Conservation (phyloP, 75 land plant species). For the Pinus taeda region DNA sequence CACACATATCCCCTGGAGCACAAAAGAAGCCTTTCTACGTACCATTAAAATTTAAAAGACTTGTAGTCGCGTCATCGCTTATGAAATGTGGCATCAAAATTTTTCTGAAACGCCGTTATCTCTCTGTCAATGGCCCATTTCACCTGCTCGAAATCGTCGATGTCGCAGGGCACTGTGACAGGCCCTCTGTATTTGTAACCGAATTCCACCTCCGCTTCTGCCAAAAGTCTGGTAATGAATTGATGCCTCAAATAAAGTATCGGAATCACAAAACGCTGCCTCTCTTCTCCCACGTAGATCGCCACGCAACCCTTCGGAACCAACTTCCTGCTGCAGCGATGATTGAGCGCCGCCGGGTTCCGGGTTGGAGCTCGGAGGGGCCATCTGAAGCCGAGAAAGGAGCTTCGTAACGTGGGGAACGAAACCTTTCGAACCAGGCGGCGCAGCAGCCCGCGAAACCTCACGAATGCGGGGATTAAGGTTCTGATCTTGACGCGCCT, state of each 20-base stretch:
- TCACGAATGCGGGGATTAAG: background rate
- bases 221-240: slow-evolving; percentile 18
- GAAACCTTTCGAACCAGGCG: background rate
- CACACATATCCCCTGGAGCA: too few species aligned
- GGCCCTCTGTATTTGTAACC: slow-evolving; percentile 23
- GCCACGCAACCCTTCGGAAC: slow-evolving; percentile 25
- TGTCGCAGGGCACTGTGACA: slow-evolving; percentile 21
- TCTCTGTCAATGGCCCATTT: background rate
- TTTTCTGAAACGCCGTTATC: background rate
- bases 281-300: slow-evolving; percentile 27
- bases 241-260: slow-evolving; percentile 16
- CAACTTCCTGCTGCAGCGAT: background rate
- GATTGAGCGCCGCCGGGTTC: background rate
- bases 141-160: background rate
- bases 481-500: background rate
- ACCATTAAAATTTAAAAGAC: too few species aligned
- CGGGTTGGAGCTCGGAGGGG: too few species aligned
- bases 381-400: too few species aligned
- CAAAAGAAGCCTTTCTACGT: too few species aligned
- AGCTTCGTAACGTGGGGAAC: background rate
- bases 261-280: slow-evolving; percentile 25
- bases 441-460: background rate
- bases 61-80: too few species aligned
- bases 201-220: slow-evolving; percentile 21
- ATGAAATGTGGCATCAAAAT: background rate